Evolutionary conservation across 2,329 filamentous ascomycete species (phyloP).

Genomic region (Aspergillus texensis): DNA sequence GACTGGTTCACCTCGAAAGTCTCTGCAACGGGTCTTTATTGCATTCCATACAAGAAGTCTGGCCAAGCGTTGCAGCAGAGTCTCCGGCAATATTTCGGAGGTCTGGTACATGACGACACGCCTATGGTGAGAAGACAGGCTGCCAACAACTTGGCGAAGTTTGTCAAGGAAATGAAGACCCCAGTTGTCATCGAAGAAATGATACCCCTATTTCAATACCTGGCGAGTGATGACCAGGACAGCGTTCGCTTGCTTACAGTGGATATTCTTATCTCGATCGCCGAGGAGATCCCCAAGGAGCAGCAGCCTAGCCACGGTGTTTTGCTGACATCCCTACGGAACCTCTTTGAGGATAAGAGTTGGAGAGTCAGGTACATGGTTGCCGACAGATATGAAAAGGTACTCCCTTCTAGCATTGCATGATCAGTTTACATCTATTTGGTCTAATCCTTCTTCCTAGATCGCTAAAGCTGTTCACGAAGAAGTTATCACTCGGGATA

Average conservation of each 20-base stretch:
- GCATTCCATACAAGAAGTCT: slow-evolving; percentile 88
- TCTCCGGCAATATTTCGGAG: slow-evolving; percentile 86
- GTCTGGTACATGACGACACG: slow-evolving; percentile 95
- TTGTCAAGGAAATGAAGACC: slow-evolving; percentile 94
- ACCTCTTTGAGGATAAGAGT: slow-evolving; percentile 97
- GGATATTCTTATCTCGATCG: slow-evolving; percentile 93
- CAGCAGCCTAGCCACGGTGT: slow-evolving; percentile 96
- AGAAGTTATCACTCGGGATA: slow-evolving; percentile 88
- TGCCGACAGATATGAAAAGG: slow-evolving; percentile 97
- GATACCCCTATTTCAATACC: slow-evolving; percentile 97
- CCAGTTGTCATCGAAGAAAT: slow-evolving; percentile 95
- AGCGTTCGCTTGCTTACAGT: slow-evolving; percentile 95
- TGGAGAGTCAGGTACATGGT: slow-evolving; percentile 99
- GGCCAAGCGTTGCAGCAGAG: slow-evolving; percentile 85
- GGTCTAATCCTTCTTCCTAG: slow-evolving; percentile 51
- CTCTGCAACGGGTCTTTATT: slow-evolving; percentile 94
- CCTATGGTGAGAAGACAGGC: slow-evolving; percentile 98
- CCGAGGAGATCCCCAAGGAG: slow-evolving; percentile 96
- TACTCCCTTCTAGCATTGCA: slow-evolving; percentile 39
- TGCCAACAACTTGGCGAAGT: slow-evolving; percentile 94
- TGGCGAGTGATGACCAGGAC: slow-evolving; percentile 95
- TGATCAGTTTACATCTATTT: neutral
- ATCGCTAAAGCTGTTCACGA: slow-evolving; percentile 98
- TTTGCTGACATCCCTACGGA: slow-evolving; percentile 84
- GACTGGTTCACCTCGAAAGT: slow-evolving; percentile 99